These are phyloP conservation scores for Saxophila tyrrhenica DNA, from an alignment of 495 filamentous ascomycete species.

Conservation along the genomic window DNA sequence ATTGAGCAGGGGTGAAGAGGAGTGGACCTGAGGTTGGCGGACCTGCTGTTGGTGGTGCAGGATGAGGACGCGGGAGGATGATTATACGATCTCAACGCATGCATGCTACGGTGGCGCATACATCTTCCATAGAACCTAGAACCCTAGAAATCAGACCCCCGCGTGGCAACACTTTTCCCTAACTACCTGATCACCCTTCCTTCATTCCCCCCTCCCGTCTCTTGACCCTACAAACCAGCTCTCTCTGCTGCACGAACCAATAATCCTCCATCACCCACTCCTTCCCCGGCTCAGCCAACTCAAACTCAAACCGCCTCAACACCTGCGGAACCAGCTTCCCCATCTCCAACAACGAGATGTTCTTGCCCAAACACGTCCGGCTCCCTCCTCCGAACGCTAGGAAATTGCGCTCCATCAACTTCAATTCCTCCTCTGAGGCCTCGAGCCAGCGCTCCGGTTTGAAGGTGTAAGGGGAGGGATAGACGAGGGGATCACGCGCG, in stretches of 20 bases:
- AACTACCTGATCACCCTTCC: neutral
- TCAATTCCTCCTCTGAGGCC: conserved; percentile 12
- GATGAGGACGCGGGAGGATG: no score
- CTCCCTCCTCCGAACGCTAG: conserved; percentile 16
- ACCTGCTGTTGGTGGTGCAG: no score
- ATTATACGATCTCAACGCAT: no score
- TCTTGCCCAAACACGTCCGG: conserved; percentile 20
- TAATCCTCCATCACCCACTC: conserved; percentile 34
- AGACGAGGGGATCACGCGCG: conserved; percentile 21
- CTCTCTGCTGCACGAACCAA: conserved; percentile 40
- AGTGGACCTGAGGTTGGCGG: neutral
- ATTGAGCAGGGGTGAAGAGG: no score
- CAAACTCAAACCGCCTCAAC: conserved; percentile 35
- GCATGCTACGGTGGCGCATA: no score
- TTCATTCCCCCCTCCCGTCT: conserved; percentile 8
- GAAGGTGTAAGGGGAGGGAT: conserved; percentile 25
- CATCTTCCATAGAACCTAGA: no score
- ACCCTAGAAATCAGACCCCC: no score
- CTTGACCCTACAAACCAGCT: conserved; percentile 19
- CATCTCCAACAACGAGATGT: conserved; percentile 22
- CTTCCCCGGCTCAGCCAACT: conserved; percentile 19
- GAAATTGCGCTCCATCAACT: conserved; percentile 16
- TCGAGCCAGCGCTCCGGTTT: conserved; percentile 28
- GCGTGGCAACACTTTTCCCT: no score
- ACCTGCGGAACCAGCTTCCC: conserved; percentile 30